Percentiles rank a stretch among this genome's conserved stretches.
phyloP scores from a whole-genome alignment of 208 protist species.

The Herpetomonas tarakana region DNA sequence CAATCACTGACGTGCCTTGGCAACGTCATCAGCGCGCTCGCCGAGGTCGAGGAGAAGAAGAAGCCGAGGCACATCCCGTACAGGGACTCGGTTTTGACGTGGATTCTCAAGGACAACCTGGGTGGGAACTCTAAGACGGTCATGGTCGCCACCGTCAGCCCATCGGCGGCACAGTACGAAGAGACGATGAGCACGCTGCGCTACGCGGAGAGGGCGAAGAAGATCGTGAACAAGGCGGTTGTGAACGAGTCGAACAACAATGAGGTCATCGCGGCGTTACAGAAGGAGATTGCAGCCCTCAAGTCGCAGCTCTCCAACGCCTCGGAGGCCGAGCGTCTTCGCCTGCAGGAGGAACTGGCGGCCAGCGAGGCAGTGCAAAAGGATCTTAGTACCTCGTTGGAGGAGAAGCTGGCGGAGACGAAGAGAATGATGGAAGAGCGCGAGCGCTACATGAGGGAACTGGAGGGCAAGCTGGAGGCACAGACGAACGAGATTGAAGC shows the following conservation, averaged over 20 bases:
- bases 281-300: constrained; percentile 62
- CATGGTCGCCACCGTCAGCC: constrained; percentile 73
- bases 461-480: constrained; percentile 44
- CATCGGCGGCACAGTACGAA: constrained; percentile 47
- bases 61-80: constrained; percentile 76
- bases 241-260: constrained; percentile 89
- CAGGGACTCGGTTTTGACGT: constrained; percentile 86
- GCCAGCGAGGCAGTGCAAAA: constrained; percentile 69
- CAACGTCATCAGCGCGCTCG: constrained; percentile 48
- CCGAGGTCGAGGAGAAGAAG: constrained; percentile 33
- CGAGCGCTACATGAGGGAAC: constrained; percentile 58
- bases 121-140: constrained; percentile 94
- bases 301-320: constrained; percentile 48
- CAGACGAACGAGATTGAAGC: constrained; percentile 56
- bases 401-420: constrained; percentile 67
- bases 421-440: constrained; percentile 66
- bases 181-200: constrained; percentile 79
- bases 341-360: constrained; percentile 55
- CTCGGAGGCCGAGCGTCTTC: constrained; percentile 40
- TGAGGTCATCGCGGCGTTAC: constrained; percentile 66
- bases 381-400: constrained; percentile 61
- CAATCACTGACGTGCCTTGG: constrained; percentile 54
- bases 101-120: constrained; percentile 80
- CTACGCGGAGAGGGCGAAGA: constrained; percentile 71
- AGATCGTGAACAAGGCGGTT: constrained; percentile 84